Percentiles rank a stretch among this genome's conserved stretches.
Conservation (phyloP, 495 filamentous ascomycete species). For the Penicillium cinerascens region DNA sequence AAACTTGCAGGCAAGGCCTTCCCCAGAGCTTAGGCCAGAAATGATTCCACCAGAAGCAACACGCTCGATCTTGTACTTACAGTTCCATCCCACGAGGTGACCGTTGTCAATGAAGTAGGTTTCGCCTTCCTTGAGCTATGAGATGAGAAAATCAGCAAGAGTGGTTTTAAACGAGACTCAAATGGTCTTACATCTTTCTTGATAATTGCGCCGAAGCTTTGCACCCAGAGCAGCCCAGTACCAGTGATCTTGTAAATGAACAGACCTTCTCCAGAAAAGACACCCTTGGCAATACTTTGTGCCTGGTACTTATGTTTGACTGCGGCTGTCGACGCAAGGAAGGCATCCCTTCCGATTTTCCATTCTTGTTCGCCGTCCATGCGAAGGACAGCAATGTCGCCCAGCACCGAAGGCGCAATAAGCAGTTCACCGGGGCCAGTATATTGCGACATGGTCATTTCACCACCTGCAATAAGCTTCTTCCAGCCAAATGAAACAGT, state of each 20-base stretch:
- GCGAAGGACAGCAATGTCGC: conserved; percentile 80
- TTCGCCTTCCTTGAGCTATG: conserved; percentile 68
- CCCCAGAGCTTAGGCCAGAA: conserved; percentile 68
- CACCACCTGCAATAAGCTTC: conserved; percentile 77
- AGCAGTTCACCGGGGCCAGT: conserved; percentile 91
- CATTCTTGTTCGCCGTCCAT: conserved; percentile 64
- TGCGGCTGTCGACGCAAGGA: conserved; percentile 72
- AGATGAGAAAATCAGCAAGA: conserved; percentile 7
- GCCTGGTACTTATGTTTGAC: conserved; percentile 79
- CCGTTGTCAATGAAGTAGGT: conserved; percentile 93
- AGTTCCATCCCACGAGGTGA: conserved; percentile 96
- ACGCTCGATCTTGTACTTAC: conserved; percentile 82
- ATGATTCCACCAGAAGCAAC: conserved; percentile 87
- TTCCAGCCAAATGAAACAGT: conserved; percentile 76
- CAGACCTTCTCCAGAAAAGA: conserved; percentile 90
- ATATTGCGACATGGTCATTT: conserved; percentile 75
- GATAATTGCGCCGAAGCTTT: conserved; percentile 92
- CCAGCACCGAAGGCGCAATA: conserved; percentile 72
- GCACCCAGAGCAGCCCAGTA: conserved; percentile 77
- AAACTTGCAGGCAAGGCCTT: conserved; percentile 93
- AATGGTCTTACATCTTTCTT: conserved; percentile 76
- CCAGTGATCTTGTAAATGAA: conserved; percentile 88
- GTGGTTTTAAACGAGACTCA: not conserved
- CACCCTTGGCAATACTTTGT: conserved; percentile 83
- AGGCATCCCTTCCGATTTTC: conserved; percentile 79